Evolutionary conservation across 495 filamentous ascomycete species (phyloP).

Genomic region (Neurospora tetraspora): DNA sequence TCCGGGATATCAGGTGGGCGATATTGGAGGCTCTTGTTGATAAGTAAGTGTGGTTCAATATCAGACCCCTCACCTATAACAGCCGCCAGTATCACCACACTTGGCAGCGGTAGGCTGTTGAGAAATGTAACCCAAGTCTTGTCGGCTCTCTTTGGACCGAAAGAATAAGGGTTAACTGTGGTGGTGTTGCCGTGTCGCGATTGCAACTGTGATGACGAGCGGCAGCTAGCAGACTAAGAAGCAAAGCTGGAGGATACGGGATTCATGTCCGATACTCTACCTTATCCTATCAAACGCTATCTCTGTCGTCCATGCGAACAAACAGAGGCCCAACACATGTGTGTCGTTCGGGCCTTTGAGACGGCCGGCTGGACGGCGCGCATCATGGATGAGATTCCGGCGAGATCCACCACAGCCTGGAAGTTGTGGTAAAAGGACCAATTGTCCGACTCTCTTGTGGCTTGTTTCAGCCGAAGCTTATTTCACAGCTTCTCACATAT

Average conservation of each 20-base stretch:
- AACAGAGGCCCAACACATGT: not conserved
- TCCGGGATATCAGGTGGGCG: not conserved
- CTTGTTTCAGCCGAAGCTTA: not conserved
- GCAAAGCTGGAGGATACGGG: not conserved
- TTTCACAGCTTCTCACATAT: not conserved
- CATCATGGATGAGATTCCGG: not conserved
- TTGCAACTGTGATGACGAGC: not conserved
- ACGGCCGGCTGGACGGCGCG: not conserved
- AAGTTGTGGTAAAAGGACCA: not conserved
- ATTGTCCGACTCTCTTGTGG: not conserved
- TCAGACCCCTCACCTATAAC: not conserved
- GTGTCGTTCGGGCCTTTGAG: not conserved
- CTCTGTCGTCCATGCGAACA: not conserved
- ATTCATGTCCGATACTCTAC: not conserved
- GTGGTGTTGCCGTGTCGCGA: not conserved
- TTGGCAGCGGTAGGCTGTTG: not conserved
- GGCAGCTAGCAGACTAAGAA: not conserved
- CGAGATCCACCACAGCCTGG: not conserved
- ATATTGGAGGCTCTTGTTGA: not conserved
- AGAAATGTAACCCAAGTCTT: not conserved
- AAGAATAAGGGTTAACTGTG: not conserved
- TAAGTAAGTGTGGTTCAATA: not conserved
- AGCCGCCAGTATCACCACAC: not conserved
- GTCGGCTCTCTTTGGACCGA: not conserved
- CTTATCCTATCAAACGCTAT: not conserved